A percentile compares a stretch with the other conserved stretches of the same genome.
Conservation (phyloP, 2,329 filamentous ascomycete genomes). For the Gyromitra esculenta region DNA sequence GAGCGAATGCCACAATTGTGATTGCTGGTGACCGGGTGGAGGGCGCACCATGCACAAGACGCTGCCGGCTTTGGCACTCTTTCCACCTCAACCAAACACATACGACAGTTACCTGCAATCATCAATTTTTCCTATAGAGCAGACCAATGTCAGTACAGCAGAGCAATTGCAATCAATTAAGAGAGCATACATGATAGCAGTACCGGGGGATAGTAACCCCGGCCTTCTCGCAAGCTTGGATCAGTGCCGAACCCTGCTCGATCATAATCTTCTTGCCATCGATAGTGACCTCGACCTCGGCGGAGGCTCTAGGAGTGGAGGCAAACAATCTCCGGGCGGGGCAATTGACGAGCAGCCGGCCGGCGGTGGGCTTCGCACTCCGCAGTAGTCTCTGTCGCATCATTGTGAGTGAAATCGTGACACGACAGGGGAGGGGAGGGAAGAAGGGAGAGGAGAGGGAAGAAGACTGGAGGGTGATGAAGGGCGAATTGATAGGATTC, state of each 20-base stretch:
- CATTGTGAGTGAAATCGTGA: slow-evolving; percentile 43
- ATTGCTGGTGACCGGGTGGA: slow-evolving; percentile 35
- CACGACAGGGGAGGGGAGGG: slow-evolving; percentile 26
- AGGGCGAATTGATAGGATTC: slow-evolving; percentile 47
- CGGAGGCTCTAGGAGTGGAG: slow-evolving; percentile 78
- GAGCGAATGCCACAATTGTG: slow-evolving; percentile 37
- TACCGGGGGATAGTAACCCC: slow-evolving; percentile 74
- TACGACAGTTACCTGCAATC: slow-evolving; percentile 99
- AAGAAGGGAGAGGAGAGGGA: slow-evolving; percentile 16
- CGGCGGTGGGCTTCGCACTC: slow-evolving; percentile 50
- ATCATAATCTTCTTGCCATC: slow-evolving; percentile 99
- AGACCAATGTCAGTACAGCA: slow-evolving; percentile 44
- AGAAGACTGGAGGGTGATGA: slow-evolving; percentile 5
- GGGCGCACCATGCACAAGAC: slow-evolving; percentile 83
- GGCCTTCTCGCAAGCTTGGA: slow-evolving; percentile 99
- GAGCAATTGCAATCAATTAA: slow-evolving; percentile 60
- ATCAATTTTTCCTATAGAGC: slow-evolving; percentile 83
- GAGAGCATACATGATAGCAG: slow-evolving; percentile 56
- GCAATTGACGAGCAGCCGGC: slow-evolving; percentile 51
- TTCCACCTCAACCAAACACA: slow-evolving; percentile 99
- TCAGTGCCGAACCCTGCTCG: slow-evolving; percentile 85
- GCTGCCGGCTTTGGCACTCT: slow-evolving; percentile 95
- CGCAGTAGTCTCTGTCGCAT: slow-evolving; percentile 53
- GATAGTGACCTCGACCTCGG: slow-evolving; percentile 96
- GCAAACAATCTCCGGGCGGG: slow-evolving; percentile 80